These are phyloP conservation scores for Phytophthora fragariae DNA, from an alignment of 352 stramenopile genomes.

Conservation along the genomic window DNA sequence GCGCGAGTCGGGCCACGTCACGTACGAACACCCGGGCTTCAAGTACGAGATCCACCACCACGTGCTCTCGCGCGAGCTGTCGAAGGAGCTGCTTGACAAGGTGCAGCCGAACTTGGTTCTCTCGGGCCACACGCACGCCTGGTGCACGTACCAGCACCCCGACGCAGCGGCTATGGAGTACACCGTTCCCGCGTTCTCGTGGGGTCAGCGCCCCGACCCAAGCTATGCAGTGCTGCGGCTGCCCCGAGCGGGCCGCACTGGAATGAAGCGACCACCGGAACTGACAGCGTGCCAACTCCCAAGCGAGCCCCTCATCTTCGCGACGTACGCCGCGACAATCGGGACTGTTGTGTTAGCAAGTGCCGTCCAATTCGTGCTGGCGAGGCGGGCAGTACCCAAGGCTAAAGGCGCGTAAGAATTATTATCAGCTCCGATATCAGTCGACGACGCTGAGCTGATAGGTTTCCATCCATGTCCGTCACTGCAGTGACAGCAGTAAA, in stretches of 20 bases:
- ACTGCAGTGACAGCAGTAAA: background rate
- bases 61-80: constrained; percentile 69
- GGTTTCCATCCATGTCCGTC: constrained; percentile 15
- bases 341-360: constrained; percentile 24
- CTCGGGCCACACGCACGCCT: constrained; percentile 81
- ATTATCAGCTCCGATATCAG: too few relatives aligned
- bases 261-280: background rate
- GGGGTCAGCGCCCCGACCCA: constrained; percentile 79
- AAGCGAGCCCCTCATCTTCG: constrained; percentile 48
- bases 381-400: constrained; percentile 9
- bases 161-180: constrained; percentile 50
- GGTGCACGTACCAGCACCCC: constrained; percentile 59
- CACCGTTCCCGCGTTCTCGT: constrained; percentile 80
- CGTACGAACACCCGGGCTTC: constrained; percentile 80
- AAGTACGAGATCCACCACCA: constrained; percentile 71
- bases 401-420: constrained; percentile 10
- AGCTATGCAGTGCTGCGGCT: constrained; percentile 72
- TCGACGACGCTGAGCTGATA: background rate
- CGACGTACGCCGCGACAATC: constrained; percentile 36
- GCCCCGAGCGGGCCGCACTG: background rate
- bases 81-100: constrained; percentile 54
- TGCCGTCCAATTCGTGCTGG: constrained; percentile 16
- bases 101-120: constrained; percentile 64
- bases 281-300: constrained; percentile 48
- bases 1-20: constrained; percentile 70